Conservation (phyloP, 768 basidiomycete genomes). For the Xanthoconium purpureum region DNA sequence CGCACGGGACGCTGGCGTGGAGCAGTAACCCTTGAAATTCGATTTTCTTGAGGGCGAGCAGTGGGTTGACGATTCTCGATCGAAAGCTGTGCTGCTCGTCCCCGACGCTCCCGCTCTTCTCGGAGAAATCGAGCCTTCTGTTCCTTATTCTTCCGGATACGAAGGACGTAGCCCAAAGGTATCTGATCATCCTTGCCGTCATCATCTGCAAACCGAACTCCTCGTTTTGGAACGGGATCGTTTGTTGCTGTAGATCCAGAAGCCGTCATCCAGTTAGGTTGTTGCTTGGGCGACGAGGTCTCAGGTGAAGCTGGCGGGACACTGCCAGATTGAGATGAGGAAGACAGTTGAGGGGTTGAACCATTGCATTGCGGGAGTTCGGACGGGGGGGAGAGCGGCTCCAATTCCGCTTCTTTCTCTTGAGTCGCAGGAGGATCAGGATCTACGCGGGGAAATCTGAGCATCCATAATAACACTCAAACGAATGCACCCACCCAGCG, state of each 20-base stretch:
- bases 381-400: constrained; percentile 1
- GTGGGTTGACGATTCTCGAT: constrained; percentile 33
- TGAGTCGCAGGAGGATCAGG: constrained; percentile 19
- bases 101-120: constrained; percentile 54
- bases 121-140: constrained; percentile 67
- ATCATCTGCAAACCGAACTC: constrained; percentile 64
- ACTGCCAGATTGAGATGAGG: neutral
- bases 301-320: neutral
- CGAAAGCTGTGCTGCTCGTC: constrained; percentile 31
- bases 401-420: neutral
- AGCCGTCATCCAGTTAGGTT: neutral
- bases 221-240: constrained; percentile 37
- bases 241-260: constrained; percentile 9
- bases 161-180: constrained; percentile 67
- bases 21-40: constrained; percentile 12
- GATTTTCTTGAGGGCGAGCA: constrained; percentile 7
- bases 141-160: constrained; percentile 68
- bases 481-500: constrained; percentile 16
- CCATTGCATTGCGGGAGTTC: constrained; percentile 3
- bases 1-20: constrained; percentile 15
- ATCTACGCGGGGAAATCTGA: constrained; percentile 20
- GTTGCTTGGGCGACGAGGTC: neutral
- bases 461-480: neutral
- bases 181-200: constrained; percentile 62
- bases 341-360: neutral